Percentiles rank a stretch among this genome's conserved stretches.
Conservation (phyloP, 441 rosid genomes). For the Populus hybrid region DNA sequence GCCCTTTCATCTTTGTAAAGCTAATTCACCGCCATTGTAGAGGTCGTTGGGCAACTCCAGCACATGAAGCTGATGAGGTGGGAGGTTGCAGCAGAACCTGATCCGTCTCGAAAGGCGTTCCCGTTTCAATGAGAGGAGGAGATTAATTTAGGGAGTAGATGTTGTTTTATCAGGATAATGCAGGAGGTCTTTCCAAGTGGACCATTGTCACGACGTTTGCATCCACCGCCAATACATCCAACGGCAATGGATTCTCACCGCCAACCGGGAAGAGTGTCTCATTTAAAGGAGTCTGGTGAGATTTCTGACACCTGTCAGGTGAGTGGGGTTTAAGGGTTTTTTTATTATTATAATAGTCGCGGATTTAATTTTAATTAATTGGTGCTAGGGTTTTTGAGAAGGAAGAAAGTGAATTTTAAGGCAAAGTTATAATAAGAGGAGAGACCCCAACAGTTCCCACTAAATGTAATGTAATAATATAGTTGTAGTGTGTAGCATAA, state of each 20-base stretch:
- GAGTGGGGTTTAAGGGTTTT: slow-evolving; percentile 25
- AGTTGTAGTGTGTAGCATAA: neutral
- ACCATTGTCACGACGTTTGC: slow-evolving; percentile 21
- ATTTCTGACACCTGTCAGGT: slow-evolving; percentile 53
- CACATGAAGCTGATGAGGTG: slow-evolving; percentile 27
- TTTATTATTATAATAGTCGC: neutral
- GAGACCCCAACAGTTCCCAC: slow-evolving; percentile 5
- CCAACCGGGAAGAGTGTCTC: slow-evolving; percentile 8
- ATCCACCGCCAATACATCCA: slow-evolving; percentile 13
- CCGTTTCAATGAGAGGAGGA: slow-evolving; percentile 13
- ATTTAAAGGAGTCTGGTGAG: slow-evolving; percentile 31
- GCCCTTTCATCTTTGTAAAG: neutral
- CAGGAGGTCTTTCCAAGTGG: neutral
- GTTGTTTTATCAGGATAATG: slow-evolving; percentile 17
- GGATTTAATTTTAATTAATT: too few relatives aligned
- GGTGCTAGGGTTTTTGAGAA: too few relatives aligned
- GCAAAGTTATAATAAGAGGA: slow-evolving; percentile 2
- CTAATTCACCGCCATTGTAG: neutral
- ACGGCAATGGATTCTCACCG: slow-evolving; percentile 20
- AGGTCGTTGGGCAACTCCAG: slow-evolving; percentile 24
- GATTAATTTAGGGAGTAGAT: slow-evolving; percentile 7
- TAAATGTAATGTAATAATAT: neutral
- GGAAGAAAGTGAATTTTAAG: slow-evolving; percentile 10
- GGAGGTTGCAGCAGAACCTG: slow-evolving; percentile 29
- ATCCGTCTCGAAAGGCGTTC: slow-evolving; percentile 55